Conservation (phyloP, 306 rosid genomes). For the Amphicarpaea edgeworthii region DNA sequence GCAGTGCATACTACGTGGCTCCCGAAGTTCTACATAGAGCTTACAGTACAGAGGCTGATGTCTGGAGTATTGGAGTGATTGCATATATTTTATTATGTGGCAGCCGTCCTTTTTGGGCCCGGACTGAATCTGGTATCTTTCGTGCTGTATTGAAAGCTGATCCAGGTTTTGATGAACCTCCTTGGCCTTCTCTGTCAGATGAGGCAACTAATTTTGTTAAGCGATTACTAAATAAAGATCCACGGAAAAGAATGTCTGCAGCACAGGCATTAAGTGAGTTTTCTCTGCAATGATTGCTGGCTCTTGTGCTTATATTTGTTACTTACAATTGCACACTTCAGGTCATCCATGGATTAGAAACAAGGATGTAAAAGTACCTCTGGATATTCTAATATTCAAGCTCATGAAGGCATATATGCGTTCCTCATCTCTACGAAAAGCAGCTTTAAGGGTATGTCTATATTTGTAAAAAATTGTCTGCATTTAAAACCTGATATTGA, state of each 20-base stretch:
- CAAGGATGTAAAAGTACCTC: slow-evolving; percentile 63
- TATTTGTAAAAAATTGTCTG: slow-evolving; percentile 4
- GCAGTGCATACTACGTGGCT: slow-evolving; percentile 27
- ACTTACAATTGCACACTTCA: slow-evolving; percentile 49
- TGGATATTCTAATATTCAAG: slow-evolving; percentile 73
- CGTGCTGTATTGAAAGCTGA: slow-evolving; percentile 80
- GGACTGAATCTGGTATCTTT: slow-evolving; percentile 87
- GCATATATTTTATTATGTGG: slow-evolving; percentile 87
- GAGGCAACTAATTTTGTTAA: slow-evolving; percentile 75
- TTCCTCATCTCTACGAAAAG: slow-evolving; percentile 77
- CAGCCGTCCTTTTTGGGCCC: slow-evolving; percentile 92
- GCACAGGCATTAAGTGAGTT: slow-evolving; percentile 80
- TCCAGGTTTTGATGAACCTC: slow-evolving; percentile 80
- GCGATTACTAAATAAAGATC: slow-evolving; percentile 79
- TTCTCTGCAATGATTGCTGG: slow-evolving; percentile 20
- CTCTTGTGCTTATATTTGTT: slow-evolving; percentile 24
- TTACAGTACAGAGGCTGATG: slow-evolving; percentile 50
- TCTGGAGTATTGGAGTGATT: slow-evolving; percentile 89
- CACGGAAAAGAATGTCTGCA: slow-evolving; percentile 82
- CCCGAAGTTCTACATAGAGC: slow-evolving; percentile 29
- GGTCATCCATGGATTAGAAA: slow-evolving; percentile 85
- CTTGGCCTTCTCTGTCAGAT: slow-evolving; percentile 78
- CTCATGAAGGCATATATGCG: slow-evolving; percentile 80
- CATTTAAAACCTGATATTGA: neutral
- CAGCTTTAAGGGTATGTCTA: slow-evolving; percentile 75